These are phyloP conservation scores for Antrodiella citrinella DNA, from an alignment of 768 basidiomycete species.

Conservation along the genomic window DNA sequence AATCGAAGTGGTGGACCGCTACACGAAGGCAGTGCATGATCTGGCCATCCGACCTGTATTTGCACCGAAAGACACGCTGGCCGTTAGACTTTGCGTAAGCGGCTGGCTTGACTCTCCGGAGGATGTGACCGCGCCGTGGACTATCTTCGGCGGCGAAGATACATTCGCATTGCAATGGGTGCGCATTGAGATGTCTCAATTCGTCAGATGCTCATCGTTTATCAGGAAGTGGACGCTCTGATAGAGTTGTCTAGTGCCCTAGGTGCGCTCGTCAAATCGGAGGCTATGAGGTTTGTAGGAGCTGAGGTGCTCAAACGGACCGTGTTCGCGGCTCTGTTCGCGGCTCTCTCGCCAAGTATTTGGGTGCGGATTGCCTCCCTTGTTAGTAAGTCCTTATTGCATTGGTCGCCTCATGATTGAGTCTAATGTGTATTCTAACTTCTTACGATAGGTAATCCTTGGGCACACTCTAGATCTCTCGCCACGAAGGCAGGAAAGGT, in stretches of 20 bases:
- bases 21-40: slow-evolving; percentile 46
- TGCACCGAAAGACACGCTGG: slow-evolving; percentile 34
- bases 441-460: slow-evolving; percentile 41
- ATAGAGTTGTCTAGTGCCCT: slow-evolving; percentile 42
- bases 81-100: slow-evolving; percentile 44
- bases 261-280: slow-evolving; percentile 32
- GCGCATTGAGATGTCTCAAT: neutral
- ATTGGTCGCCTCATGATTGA: too few relatives aligned
- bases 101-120: slow-evolving; percentile 40
- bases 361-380: slow-evolving; percentile 45
- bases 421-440: neutral
- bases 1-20: slow-evolving; percentile 39
- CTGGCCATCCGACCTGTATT: slow-evolving; percentile 41
- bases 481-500: slow-evolving; percentile 47
- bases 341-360: slow-evolving; percentile 41
- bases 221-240: slow-evolving; percentile 48
- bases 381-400: slow-evolving; percentile 31
- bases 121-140: slow-evolving; percentile 48
- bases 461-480: slow-evolving; percentile 47
- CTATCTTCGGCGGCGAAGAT: slow-evolving; percentile 37
- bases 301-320: slow-evolving; percentile 42
- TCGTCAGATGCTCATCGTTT: neutral
- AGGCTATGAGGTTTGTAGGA: slow-evolving; percentile 44
- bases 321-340: slow-evolving; percentile 40
- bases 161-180: slow-evolving; percentile 55